phyloP scores from a whole-genome alignment of 371 early-diverging fungal species.

The Choanephora cucurbitarum region DNA sequence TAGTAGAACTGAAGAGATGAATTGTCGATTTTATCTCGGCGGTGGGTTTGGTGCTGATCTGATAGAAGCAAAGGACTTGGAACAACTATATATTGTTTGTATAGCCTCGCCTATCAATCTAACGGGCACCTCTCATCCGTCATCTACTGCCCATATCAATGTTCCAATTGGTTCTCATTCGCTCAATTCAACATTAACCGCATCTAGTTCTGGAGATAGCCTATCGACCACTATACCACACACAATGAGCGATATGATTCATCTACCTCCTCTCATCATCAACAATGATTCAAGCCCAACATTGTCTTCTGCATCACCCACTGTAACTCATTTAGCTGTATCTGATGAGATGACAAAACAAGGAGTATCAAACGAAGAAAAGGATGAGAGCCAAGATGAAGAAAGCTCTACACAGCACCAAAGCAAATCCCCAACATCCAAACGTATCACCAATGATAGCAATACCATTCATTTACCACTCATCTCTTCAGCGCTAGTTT shows the following conservation, averaged over 20 bases:
- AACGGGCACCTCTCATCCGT: background rate
- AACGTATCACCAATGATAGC: background rate
- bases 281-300: constrained; percentile 4
- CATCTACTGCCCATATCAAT: background rate
- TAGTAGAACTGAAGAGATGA: constrained; percentile 4
- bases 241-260: background rate
- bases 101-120: background rate
- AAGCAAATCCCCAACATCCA: background rate
- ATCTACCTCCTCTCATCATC: constrained; percentile 2
- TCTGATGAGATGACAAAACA: background rate
- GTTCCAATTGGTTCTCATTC: background rate
- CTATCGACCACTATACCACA: background rate
- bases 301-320: constrained; percentile 1
- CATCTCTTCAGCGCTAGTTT: background rate
- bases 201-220: no score
- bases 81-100: constrained; percentile 24
- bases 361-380: background rate
- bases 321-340: background rate
- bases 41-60: constrained; percentile 29
- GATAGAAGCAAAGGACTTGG: constrained; percentile 3
- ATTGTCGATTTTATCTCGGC: constrained; percentile 22
- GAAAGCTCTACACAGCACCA: no score
- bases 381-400: background rate
- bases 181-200: background rate
- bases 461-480: background rate